phyloP scores from a whole-genome alignment of 352 stramenopile genomes.

The Pythium periplocum region DNA sequence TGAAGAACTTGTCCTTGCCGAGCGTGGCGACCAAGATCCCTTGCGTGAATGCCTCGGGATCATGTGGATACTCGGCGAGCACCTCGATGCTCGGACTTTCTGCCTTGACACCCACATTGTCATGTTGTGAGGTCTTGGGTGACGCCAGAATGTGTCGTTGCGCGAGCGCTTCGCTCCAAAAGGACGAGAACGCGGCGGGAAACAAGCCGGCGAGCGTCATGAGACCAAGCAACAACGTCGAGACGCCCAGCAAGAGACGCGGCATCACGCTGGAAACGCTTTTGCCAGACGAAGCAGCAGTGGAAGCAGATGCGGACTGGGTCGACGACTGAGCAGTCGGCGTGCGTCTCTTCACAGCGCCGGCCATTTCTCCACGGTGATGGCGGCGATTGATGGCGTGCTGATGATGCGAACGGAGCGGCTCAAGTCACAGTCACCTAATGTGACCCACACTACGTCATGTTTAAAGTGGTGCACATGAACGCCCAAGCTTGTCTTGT shows the following conservation, averaged over 20 bases:
- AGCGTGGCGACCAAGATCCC: constrained; percentile 60
- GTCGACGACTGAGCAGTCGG: too few species aligned
- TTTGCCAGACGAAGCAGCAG: too few species aligned
- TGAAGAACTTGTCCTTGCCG: constrained; percentile 69
- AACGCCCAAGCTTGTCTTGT: not conserved
- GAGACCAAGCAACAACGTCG: too few species aligned
- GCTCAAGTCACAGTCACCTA: too few species aligned
- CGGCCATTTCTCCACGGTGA: too few species aligned
- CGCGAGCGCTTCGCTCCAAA: constrained; percentile 1
- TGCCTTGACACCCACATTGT: not conserved
- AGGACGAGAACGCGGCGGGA: not conserved
- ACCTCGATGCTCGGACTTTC: constrained; percentile 41
- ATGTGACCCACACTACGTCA: too few species aligned
- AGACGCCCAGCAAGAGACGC: constrained; percentile 4
- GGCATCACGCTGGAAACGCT: constrained; percentile 1
- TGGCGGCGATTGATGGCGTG: too few species aligned
- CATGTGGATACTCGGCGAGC: constrained; percentile 73
- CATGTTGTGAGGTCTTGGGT: not conserved
- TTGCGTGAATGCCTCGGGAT: constrained; percentile 82
- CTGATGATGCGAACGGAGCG: too few species aligned
- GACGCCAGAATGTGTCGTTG: not conserved
- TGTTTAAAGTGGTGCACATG: too few species aligned
- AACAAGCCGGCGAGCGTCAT: too few species aligned
- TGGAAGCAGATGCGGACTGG: too few species aligned
- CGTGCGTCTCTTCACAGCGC: too few species aligned